Evolutionary conservation across 176 grass and related monocot genomes (phyloP).

Genomic region (Aegilops tauschii): DNA sequence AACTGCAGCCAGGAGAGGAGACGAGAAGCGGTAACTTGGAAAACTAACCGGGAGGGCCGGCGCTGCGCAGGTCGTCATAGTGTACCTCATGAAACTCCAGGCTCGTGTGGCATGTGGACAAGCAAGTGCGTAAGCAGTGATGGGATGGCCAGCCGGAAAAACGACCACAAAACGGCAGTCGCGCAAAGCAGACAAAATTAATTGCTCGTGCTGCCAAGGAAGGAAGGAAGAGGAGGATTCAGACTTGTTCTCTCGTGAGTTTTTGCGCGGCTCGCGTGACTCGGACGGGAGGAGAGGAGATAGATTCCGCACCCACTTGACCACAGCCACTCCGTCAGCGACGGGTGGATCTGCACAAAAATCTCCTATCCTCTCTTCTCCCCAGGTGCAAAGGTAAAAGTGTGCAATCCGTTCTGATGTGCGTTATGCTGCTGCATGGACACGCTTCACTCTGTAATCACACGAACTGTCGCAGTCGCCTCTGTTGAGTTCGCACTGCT

Average conservation of each 20-base stretch:
- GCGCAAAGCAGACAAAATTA: not conserved
- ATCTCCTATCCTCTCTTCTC: too few species aligned
- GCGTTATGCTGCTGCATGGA: too few species aligned
- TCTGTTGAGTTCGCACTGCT: too few species aligned
- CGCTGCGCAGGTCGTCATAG: not conserved
- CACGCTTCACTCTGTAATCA: too few species aligned
- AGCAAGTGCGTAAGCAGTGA: conserved; percentile 46
- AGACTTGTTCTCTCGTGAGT: not conserved
- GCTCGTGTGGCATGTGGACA: not conserved
- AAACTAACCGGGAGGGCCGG: not conserved
- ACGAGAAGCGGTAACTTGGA: not conserved
- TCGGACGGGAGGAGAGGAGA: not conserved
- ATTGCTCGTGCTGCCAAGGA: not conserved
- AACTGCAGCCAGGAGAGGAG: not conserved
- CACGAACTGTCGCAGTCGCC: too few species aligned
- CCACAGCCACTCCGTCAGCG: too few species aligned
- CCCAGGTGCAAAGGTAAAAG: too few species aligned
- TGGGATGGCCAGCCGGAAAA: not conserved
- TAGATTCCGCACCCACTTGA: not conserved
- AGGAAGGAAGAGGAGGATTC: not conserved
- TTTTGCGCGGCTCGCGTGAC: not conserved
- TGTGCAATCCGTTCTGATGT: too few species aligned
- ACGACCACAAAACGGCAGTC: not conserved
- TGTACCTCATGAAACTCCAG: not conserved
- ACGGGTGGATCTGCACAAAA: too few species aligned